Evolutionary conservation across 257 asterid species (phyloP).

Genomic region (Jacaranda copaia): DNA sequence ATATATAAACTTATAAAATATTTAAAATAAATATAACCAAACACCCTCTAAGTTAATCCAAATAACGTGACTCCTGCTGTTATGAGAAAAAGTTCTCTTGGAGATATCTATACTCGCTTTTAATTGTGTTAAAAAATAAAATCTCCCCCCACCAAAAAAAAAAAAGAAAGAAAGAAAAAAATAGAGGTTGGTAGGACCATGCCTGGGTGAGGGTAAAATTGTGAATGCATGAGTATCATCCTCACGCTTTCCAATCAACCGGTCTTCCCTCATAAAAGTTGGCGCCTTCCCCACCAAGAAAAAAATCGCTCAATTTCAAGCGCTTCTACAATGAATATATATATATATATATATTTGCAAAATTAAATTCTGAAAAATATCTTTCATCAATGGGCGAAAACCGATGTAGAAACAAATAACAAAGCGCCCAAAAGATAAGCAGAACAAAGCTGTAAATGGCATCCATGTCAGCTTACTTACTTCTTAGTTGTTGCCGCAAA

Average conservation of each 20-base stretch:
- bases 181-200: too few relatives aligned
- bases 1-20: too few relatives aligned
- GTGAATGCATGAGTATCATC: slow-evolving; percentile 28
- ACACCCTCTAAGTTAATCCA: too few relatives aligned
- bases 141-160: neutral
- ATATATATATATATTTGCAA: neutral
- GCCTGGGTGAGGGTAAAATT: slow-evolving; percentile 29
- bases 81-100: too few relatives aligned
- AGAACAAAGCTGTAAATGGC: slow-evolving; percentile 54
- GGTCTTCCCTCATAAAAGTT: neutral
- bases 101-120: too few relatives aligned
- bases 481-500: slow-evolving; percentile 52
- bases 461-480: slow-evolving; percentile 62
- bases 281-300: slow-evolving; percentile 50
- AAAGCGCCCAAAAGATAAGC: slow-evolving; percentile 9
- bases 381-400: slow-evolving; percentile 48
- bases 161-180: too few relatives aligned
- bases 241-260: slow-evolving; percentile 18
- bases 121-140: too few relatives aligned
- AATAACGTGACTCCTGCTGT: too few relatives aligned
- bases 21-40: too few relatives aligned
- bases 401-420: slow-evolving; percentile 33
- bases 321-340: neutral
- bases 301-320: slow-evolving; percentile 25
- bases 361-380: neutral